Conservation (phyloP, 2,329 filamentous ascomycete species). For the Fusarium sororula region DNA sequence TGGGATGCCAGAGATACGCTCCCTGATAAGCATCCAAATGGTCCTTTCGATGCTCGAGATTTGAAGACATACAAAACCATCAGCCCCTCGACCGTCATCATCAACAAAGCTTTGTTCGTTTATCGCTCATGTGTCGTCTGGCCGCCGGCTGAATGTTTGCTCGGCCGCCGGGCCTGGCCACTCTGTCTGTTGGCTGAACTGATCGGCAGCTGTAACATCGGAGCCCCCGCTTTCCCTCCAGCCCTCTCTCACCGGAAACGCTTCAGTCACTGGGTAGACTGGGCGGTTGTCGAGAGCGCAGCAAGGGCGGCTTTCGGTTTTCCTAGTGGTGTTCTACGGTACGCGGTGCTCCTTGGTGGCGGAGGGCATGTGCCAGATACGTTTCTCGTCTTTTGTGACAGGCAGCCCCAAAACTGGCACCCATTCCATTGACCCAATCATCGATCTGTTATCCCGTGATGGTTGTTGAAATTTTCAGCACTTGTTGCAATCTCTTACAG, state of each 20-base stretch:
- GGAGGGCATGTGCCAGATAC: slow-evolving; percentile 29
- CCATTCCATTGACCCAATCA: slow-evolving; percentile 20
- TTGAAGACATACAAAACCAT: background rate
- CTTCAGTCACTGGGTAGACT: slow-evolving; percentile 7
- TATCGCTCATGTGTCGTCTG: slow-evolving; percentile 1
- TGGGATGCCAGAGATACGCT: slow-evolving; percentile 7
- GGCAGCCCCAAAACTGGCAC: slow-evolving; percentile 5
- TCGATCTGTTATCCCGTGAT: background rate
- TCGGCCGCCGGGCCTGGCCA: slow-evolving; percentile 17
- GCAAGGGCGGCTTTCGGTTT: slow-evolving; percentile 17
- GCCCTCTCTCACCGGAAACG: slow-evolving; percentile 27
- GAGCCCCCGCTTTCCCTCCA: slow-evolving; percentile 30
- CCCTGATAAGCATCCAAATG: slow-evolving; percentile 25
- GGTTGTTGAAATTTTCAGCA: slow-evolving; percentile 28
- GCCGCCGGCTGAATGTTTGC: slow-evolving; percentile 6
- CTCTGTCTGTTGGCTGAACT: slow-evolving; percentile 14
- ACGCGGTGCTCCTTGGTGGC: slow-evolving; percentile 13
- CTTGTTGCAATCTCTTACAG: slow-evolving; percentile 9
- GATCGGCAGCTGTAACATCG: slow-evolving; percentile 34
- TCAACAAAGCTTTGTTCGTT: background rate
- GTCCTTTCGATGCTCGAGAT: background rate
- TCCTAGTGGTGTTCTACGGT: slow-evolving; percentile 21
- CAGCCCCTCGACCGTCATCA: background rate
- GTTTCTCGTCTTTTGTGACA: slow-evolving; percentile 8
- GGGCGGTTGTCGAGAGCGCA: slow-evolving; percentile 8